A percentile compares a stretch with the other conserved stretches of the same genome.
Evolutionary conservation across 768 basidiomycete genomes (phyloP).

Genomic region (Pisolithus sp.): DNA sequence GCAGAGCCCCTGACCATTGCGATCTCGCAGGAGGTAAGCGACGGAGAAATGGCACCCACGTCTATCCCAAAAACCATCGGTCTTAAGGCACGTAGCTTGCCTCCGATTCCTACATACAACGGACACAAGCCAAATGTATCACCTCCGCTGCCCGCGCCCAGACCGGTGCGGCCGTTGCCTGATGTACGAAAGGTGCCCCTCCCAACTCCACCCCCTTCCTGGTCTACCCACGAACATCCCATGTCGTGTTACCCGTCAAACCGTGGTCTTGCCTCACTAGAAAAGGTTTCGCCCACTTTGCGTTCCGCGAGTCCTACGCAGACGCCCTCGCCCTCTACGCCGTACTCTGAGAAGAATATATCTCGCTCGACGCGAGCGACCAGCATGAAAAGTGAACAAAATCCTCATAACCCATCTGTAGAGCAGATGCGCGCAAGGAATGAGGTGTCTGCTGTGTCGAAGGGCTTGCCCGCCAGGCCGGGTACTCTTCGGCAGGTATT

Average conservation of each 20-base stretch:
- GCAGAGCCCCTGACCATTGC: slow-evolving; percentile 23
- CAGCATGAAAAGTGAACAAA: slow-evolving; percentile 19
- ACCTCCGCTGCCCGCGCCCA: slow-evolving; percentile 10
- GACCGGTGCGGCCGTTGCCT: slow-evolving; percentile 14
- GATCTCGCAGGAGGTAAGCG: slow-evolving; percentile 21
- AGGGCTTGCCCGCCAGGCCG: slow-evolving; percentile 18
- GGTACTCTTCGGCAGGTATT: slow-evolving; percentile 20
- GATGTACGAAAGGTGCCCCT: slow-evolving; percentile 22
- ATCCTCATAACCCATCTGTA: slow-evolving; percentile 15
- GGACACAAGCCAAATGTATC: slow-evolving; percentile 11
- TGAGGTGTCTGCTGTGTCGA: slow-evolving; percentile 11
- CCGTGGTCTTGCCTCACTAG: slow-evolving; percentile 14
- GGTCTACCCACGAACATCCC: slow-evolving; percentile 20
- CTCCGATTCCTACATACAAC: slow-evolving; percentile 21
- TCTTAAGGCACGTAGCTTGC: slow-evolving; percentile 21
- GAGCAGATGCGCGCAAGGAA: slow-evolving; percentile 17
- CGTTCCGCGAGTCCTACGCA: slow-evolving; percentile 24
- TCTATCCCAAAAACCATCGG: background rate
- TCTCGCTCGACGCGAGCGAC: slow-evolving; percentile 19
- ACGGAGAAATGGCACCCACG: slow-evolving; percentile 2
- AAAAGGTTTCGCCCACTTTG: slow-evolving; percentile 19
- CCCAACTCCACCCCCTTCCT: slow-evolving; percentile 25
- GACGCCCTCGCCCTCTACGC: slow-evolving; percentile 22
- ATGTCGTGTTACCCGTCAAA: slow-evolving; percentile 7
- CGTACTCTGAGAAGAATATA: slow-evolving; percentile 25